These are phyloP conservation scores for Fusarium sp. DNA, from an alignment of 2,329 filamentous ascomycete genomes.

Conservation along the genomic window DNA sequence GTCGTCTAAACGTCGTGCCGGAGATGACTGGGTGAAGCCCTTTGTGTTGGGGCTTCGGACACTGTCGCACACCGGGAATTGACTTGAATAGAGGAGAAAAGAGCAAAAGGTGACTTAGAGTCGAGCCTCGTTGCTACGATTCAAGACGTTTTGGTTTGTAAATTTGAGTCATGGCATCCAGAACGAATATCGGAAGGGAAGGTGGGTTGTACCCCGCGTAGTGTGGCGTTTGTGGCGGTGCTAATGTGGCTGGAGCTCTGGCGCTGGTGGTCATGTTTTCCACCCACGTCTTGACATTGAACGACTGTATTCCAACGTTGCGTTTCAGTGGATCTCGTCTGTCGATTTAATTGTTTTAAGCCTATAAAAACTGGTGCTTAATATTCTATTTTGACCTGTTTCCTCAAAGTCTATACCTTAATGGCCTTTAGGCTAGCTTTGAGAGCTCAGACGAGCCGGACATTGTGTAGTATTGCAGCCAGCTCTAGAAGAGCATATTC, in stretches of 20 bases:
- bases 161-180: constrained; percentile 41
- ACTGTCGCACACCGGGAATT: constrained; percentile 36
- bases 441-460: constrained; percentile 33
- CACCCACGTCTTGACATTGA: not conserved
- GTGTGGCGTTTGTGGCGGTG: constrained; percentile 33
- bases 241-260: constrained; percentile 6
- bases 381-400: not conserved
- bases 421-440: constrained; percentile 39
- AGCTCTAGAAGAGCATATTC: constrained; percentile 38
- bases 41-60: constrained; percentile 47
- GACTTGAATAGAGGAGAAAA: constrained; percentile 10
- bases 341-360: not conserved
- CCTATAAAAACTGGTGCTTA: not conserved
- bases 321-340: not conserved
- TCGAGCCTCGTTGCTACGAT: constrained; percentile 31
- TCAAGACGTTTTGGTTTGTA: constrained; percentile 6
- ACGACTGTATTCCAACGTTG: not conserved
- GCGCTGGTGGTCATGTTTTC: constrained; percentile 9
- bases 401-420: not conserved
- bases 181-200: constrained; percentile 33
- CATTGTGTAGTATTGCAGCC: constrained; percentile 22
- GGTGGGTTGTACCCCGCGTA: constrained; percentile 9
- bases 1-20: constrained; percentile 59
- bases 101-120: constrained; percentile 33
- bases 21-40: constrained; percentile 51